These are phyloP conservation scores for Psilocybe cubensis DNA, from an alignment of 768 basidiomycete genomes.

Conservation along the genomic window DNA sequence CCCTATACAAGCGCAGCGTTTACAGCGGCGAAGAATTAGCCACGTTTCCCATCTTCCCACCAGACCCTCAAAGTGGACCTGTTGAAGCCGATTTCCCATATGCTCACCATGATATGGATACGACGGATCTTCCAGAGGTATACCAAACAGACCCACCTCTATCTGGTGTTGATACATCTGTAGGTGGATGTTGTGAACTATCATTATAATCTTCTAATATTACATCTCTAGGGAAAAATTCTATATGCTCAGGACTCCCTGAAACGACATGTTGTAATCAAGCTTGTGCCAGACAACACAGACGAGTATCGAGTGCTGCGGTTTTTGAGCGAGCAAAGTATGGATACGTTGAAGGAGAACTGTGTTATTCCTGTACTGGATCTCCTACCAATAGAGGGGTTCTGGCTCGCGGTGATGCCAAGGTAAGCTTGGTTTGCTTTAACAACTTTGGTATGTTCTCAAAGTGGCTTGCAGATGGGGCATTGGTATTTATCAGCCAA, in stretches of 20 bases:
- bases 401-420: conserved; percentile 33
- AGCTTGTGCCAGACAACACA: conserved; percentile 22
- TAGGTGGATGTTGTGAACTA: neutral
- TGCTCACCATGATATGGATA: conserved; percentile 5
- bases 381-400: conserved; percentile 22
- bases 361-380: conserved; percentile 30
- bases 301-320: conserved; percentile 27
- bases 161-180: neutral
- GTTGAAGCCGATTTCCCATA: conserved; percentile 9
- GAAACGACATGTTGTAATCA: conserved; percentile 30
- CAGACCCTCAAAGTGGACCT: too few relatives aligned
- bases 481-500: neutral
- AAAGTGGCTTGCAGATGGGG: conserved; percentile 17
- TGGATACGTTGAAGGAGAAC: conserved; percentile 4
- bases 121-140: neutral
- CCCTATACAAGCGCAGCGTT: too few relatives aligned
- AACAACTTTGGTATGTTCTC: neutral
- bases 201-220: neutral
- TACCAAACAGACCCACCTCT: neutral
- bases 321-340: conserved; percentile 18
- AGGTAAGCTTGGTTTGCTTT: conserved; percentile 13
- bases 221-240: conserved; percentile 1
- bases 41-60: too few relatives aligned
- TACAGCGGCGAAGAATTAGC: too few relatives aligned
- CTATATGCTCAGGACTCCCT: conserved; percentile 25